Percentiles rank a stretch among this genome's conserved stretches.
Conservation (phyloP, 441 rosid species). For the Corymbia citriodora region DNA sequence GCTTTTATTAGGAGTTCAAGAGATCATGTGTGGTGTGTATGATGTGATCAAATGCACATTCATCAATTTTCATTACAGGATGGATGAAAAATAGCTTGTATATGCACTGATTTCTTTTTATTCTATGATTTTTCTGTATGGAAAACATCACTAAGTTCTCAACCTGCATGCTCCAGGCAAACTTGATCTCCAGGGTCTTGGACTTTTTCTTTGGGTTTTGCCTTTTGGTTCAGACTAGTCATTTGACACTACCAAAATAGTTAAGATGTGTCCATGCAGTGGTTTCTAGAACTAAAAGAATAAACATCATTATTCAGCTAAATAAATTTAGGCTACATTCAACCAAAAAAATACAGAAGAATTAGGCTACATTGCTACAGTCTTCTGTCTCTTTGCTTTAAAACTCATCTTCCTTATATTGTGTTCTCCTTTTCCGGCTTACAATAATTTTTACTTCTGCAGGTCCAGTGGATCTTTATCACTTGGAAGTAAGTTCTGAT, state of each 20-base stretch:
- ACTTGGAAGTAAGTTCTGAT: neutral
- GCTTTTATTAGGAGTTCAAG: neutral
- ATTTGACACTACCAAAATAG: neutral
- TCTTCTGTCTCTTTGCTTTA: neutral
- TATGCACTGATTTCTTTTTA: neutral
- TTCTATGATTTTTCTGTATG: neutral
- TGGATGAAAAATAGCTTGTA: neutral
- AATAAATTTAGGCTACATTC: neutral
- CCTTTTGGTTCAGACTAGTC: neutral
- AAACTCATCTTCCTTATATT: neutral
- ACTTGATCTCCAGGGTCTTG: neutral
- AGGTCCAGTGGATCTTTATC: neutral
- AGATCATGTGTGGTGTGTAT: neutral
- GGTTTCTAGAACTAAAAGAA: neutral
- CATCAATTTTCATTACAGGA: neutral
- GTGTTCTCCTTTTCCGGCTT: neutral
- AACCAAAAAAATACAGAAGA: neutral
- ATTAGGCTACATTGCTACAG: neutral
- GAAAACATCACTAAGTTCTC: neutral
- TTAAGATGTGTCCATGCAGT: neutral
- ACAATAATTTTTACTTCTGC: neutral
- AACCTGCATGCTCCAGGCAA: neutral
- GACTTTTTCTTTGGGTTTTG: neutral
- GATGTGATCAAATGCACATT: neutral
- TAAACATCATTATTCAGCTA: neutral